phyloP scores from a whole-genome alignment of 768 basidiomycete genomes.

The Boletus rufocinnamomeus region DNA sequence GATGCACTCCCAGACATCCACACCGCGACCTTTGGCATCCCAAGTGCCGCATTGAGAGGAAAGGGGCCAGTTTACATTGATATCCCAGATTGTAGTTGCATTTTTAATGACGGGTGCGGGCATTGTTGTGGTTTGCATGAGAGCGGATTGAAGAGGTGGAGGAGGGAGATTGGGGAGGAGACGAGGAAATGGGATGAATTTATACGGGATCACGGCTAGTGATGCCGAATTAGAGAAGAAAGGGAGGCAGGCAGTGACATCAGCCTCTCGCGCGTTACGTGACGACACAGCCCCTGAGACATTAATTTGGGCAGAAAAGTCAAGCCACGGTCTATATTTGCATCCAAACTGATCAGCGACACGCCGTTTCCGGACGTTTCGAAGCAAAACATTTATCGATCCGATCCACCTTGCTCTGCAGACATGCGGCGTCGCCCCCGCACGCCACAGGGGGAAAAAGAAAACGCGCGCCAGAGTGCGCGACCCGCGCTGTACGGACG shows the following conservation, averaged over 20 bases:
- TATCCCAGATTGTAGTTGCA: conserved; percentile 71
- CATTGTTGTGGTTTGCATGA: conserved; percentile 29
- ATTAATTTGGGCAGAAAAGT: conserved; percentile 19
- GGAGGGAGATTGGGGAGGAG: not conserved
- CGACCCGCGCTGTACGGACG: not conserved
- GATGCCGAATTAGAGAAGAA: conserved; percentile 32
- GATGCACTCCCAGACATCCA: conserved; percentile 78
- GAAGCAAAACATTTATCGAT: conserved; percentile 19
- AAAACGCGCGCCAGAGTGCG: not conserved
- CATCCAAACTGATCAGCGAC: conserved; percentile 8
- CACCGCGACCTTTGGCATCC: conserved; percentile 65
- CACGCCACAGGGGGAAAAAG: conserved; percentile 24
- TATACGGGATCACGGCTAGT: conserved; percentile 30
- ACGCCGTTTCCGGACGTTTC: not conserved
- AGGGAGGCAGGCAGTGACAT: conserved; percentile 36
- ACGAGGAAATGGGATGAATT: conserved; percentile 22
- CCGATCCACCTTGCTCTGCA: conserved; percentile 13
- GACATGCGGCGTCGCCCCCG: conserved; percentile 6
- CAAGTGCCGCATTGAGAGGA: conserved; percentile 72
- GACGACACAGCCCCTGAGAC: conserved; percentile 31
- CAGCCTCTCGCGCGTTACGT: conserved; percentile 29
- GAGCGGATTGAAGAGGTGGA: not conserved
- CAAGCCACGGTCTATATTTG: conserved; percentile 13
- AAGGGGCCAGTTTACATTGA: conserved; percentile 62
- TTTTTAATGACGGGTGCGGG: conserved; percentile 50